Base-by-base conservation (phyloP, 2,329 filamentous ascomycete genomes). In the Phialophora verrucosa region DNA sequence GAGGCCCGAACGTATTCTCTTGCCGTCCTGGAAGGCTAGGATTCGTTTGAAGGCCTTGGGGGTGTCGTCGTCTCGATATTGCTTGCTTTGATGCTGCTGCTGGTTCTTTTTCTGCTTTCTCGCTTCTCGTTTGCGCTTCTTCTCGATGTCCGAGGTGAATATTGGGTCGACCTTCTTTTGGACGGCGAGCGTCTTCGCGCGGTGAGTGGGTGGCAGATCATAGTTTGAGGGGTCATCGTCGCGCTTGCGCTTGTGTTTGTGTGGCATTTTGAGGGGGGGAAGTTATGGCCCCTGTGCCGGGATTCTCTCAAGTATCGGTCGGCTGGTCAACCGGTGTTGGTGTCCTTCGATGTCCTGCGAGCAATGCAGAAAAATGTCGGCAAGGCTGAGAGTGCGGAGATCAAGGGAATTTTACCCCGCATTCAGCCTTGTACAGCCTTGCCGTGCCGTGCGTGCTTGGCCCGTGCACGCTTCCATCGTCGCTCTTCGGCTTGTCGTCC, bases 1-100 rank as follows among this genome's bases (percentile, higher is more conserved):
- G 8, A 96, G 82, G 6, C 90, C 88, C 10, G 84, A 86, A 4
- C 84, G 83, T 10, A 84, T 77, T 67, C 83, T 85, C 74, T 87
- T 88, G 25, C 80, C 80, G 25, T 55, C 78, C 49, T 89, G 86
- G 71, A 88, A 86, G 38, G 91, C 88, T 91, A 98, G 95, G 69
- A 98, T 81, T 12, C 93, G 88, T 68, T 87, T 87, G 78, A 99
- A 99, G 1, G 91, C 92, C 71, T 92, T 90, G 0, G 95, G 95
- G 1, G 91, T 93, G 79, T 98, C 95, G 76, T 96, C 89, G 47
- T 85, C 78, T 42, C 59, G 77, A 73, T 53, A 69, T 77, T 66
- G 79, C 76, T 79, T 68, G 72, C 72, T 67, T 76, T 78, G 23
- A 25, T 25, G 63, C 55, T 68, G 74, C 62, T 76, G 73, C 60